These are phyloP conservation scores for Suillus plorans DNA, from an alignment of 768 basidiomycete genomes.

Conservation along the genomic window DNA sequence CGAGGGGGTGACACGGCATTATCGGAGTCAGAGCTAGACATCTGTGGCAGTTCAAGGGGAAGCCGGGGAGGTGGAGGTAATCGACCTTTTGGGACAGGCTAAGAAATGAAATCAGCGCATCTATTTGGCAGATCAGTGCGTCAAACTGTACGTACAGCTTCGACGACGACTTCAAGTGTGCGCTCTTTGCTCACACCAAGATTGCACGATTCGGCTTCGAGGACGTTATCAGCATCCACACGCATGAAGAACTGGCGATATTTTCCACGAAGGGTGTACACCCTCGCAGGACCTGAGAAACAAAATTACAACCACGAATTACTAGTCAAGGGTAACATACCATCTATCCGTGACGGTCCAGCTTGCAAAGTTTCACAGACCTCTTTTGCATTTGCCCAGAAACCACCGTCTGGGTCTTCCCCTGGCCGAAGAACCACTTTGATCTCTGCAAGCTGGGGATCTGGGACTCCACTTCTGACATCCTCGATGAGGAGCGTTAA, in stretches of 20 bases:
- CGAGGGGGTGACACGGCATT: constrained; percentile 11
- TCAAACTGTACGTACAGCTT: constrained; percentile 43
- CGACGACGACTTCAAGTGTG: constrained; percentile 59
- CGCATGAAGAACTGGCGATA: constrained; percentile 71
- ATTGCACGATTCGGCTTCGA: constrained; percentile 55
- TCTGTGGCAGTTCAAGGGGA: constrained; percentile 11
- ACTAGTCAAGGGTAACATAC: constrained; percentile 30
- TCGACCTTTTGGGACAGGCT: constrained; percentile 28
- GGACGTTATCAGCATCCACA: constrained; percentile 48
- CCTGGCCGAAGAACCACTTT: constrained; percentile 52
- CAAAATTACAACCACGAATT: constrained; percentile 3
- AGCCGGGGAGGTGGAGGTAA: constrained; percentile 23
- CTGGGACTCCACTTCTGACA: constrained; percentile 48
- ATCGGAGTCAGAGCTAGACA: constrained; percentile 22
- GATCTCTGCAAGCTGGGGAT: constrained; percentile 66
- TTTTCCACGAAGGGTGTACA: constrained; percentile 64
- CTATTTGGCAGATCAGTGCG: neutral
- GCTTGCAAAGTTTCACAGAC: constrained; percentile 57
- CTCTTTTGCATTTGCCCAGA: constrained; percentile 71
- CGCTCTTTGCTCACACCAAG: constrained; percentile 52
- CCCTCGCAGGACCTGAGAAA: constrained; percentile 60
- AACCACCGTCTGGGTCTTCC: constrained; percentile 52
- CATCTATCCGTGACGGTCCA: constrained; percentile 68
- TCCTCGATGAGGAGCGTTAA: constrained; percentile 72
- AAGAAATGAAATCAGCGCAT: constrained; percentile 10